These are phyloP conservation scores for Mucor sp. DNA, from an alignment of 371 early-diverging fungal genomes.

Conservation along the genomic window DNA sequence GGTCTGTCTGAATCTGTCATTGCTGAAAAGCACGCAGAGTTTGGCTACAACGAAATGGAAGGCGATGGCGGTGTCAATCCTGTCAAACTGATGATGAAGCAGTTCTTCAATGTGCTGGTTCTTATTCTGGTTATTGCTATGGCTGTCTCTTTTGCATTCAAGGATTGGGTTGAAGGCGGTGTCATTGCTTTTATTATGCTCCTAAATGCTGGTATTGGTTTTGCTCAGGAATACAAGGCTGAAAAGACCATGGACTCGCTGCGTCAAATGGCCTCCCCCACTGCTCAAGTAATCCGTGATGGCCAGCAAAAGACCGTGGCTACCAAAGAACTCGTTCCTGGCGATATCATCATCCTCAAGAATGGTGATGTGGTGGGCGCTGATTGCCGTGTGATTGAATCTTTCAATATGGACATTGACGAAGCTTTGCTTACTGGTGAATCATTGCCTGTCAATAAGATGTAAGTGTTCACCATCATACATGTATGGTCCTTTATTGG, in stretches of 20 bases:
- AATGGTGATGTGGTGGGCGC: slow-evolving; percentile 93
- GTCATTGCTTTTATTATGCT: slow-evolving; percentile 78
- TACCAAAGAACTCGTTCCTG: slow-evolving; percentile 80
- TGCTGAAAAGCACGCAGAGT: slow-evolving; percentile 49
- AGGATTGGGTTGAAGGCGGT: slow-evolving; percentile 71
- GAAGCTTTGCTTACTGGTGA: slow-evolving; percentile 86
- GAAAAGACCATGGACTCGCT: slow-evolving; percentile 92
- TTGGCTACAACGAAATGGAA: slow-evolving; percentile 73
- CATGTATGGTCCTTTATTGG: no score
- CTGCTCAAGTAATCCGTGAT: slow-evolving; percentile 79
- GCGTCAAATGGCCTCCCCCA: slow-evolving; percentile 84
- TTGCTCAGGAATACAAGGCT: slow-evolving; percentile 88
- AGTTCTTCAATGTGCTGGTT: slow-evolving; percentile 83
- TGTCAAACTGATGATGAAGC: slow-evolving; percentile 69
- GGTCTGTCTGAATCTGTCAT: slow-evolving; percentile 65
- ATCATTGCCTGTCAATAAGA: slow-evolving; percentile 44
- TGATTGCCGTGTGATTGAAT: slow-evolving; percentile 84
- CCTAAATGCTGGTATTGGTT: slow-evolving; percentile 83
- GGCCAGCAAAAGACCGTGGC: slow-evolving; percentile 71
- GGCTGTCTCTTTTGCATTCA: slow-evolving; percentile 62
- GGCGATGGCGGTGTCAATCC: slow-evolving; percentile 70
- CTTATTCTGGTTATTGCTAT: slow-evolving; percentile 78
- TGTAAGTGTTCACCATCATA: background rate
- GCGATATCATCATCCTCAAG: slow-evolving; percentile 88
- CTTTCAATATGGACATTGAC: slow-evolving; percentile 84